phyloP scores from a whole-genome alignment of 768 basidiomycete genomes.

The Kwoniella sp. region DNA sequence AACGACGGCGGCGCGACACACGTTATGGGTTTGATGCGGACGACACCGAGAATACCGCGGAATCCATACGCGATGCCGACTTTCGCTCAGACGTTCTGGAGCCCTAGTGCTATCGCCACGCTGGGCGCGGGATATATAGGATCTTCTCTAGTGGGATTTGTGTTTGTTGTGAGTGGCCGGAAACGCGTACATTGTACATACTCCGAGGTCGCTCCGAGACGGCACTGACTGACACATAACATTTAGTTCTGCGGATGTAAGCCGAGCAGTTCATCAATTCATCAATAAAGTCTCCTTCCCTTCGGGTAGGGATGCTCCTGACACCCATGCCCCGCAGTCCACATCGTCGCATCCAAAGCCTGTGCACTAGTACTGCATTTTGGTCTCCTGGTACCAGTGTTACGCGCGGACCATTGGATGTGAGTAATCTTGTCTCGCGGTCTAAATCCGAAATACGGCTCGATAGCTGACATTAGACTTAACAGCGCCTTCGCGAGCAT shows the following conservation, averaged over 20 bases:
- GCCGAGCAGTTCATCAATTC: conserved; percentile 4
- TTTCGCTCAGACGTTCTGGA: conserved; percentile 52
- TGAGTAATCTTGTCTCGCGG: conserved; percentile 59
- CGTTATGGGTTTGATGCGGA: conserved; percentile 48
- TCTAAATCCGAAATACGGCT: background rate
- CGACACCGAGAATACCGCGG: conserved; percentile 36
- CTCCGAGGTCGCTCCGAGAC: background rate
- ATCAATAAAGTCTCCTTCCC: background rate
- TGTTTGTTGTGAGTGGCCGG: conserved; percentile 54
- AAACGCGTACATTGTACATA: too few species aligned
- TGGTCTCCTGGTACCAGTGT: conserved; percentile 80
- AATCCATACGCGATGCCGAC: conserved; percentile 52
- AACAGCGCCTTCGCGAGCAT: conserved; percentile 82
- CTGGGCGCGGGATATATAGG: conserved; percentile 53
- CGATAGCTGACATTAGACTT: conserved; percentile 9
- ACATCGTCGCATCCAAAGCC: conserved; percentile 87
- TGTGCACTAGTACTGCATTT: conserved; percentile 86
- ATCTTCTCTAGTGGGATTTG: conserved; percentile 46
- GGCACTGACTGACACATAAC: background rate
- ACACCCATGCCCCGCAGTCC: conserved; percentile 48
- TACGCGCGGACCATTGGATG: conserved; percentile 87
- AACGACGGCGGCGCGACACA: conserved; percentile 50
- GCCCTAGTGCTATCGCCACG: conserved; percentile 47
- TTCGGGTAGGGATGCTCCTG: background rate
- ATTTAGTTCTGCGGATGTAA: conserved; percentile 43